These are phyloP conservation scores for Colletotrichum costaricense DNA, from an alignment of 2,329 filamentous ascomycete species.

Conservation along the genomic window DNA sequence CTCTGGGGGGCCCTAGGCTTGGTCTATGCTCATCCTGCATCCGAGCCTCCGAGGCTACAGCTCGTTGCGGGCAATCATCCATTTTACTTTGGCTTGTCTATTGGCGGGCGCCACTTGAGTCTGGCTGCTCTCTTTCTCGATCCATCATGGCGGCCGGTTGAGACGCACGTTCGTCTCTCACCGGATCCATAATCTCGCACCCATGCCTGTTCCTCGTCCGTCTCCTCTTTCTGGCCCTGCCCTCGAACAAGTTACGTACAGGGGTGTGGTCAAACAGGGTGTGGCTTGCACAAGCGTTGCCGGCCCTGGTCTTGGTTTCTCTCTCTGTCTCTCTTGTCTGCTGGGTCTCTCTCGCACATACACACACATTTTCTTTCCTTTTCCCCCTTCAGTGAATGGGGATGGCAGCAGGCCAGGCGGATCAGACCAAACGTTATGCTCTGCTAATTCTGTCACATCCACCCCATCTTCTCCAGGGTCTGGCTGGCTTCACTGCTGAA, in stretches of 20 bases:
- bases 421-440: slow-evolving; percentile 48
- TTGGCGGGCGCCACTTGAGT: slow-evolving; percentile 8
- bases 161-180: slow-evolving; percentile 36
- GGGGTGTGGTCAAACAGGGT: slow-evolving; percentile 31
- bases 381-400: slow-evolving; percentile 28
- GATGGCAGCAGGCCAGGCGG: slow-evolving; percentile 43
- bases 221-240: slow-evolving; percentile 32
- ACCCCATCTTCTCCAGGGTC: slow-evolving; percentile 44
- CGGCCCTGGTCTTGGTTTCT: slow-evolving; percentile 34
- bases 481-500: slow-evolving; percentile 35
- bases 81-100: slow-evolving; percentile 15
- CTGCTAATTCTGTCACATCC: slow-evolving; percentile 48
- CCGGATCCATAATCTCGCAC: slow-evolving; percentile 36
- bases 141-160: slow-evolving; percentile 31
- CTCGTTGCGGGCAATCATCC: slow-evolving; percentile 3
- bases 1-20: slow-evolving; percentile 4
- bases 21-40: slow-evolving; percentile 22
- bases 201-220: slow-evolving; percentile 29
- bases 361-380: slow-evolving; percentile 1
- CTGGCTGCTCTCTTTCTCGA: slow-evolving; percentile 34
- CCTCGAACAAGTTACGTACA: slow-evolving; percentile 15
- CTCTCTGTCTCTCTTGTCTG: slow-evolving; percentile 22
- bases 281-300: slow-evolving; percentile 30
- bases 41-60: slow-evolving; percentile 19
- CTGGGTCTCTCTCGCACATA: background rate